A percentile compares a stretch with the other conserved stretches of the same genome.
Conservation (phyloP, 768 basidiomycete genomes). For the Suillus placidus region DNA sequence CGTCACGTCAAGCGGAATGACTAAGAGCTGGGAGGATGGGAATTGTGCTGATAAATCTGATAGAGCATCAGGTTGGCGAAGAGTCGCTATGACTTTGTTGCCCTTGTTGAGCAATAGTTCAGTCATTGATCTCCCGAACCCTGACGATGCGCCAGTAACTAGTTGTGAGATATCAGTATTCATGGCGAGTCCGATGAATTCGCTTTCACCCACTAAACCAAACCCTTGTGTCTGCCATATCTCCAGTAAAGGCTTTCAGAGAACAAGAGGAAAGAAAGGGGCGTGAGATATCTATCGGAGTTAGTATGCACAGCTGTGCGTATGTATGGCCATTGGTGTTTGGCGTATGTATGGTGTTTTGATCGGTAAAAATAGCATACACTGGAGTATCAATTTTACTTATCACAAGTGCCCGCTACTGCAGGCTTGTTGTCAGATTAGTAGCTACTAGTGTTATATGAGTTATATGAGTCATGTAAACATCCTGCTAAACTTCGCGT, state of each 20-base stretch:
- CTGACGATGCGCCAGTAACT: constrained; percentile 41
- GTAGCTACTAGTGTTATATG: too few relatives aligned
- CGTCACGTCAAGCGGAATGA: constrained; percentile 38
- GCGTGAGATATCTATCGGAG: background rate
- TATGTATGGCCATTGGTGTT: too few relatives aligned
- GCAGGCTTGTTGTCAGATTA: background rate
- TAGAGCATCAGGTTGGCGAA: constrained; percentile 40
- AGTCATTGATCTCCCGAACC: constrained; percentile 40
- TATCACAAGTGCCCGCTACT: background rate
- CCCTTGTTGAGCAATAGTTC: constrained; percentile 38
- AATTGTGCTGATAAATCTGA: constrained; percentile 28
- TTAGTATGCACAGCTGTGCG: background rate
- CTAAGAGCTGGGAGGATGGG: constrained; percentile 27
- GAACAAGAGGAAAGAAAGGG: background rate
- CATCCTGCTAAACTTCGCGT: too few relatives aligned
- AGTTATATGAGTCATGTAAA: too few relatives aligned
- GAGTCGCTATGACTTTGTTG: constrained; percentile 45
- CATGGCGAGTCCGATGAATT: background rate
- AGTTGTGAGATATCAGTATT: background rate
- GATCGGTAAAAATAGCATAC: background rate
- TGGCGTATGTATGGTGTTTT: background rate
- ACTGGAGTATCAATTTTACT: too few relatives aligned
- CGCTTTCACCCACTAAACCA: background rate
- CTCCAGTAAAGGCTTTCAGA: background rate
- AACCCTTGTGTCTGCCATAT: constrained; percentile 1